Evolutionary conservation across 768 basidiomycete genomes (phyloP).

Genomic region (Rhizopogon vinicolor): DNA sequence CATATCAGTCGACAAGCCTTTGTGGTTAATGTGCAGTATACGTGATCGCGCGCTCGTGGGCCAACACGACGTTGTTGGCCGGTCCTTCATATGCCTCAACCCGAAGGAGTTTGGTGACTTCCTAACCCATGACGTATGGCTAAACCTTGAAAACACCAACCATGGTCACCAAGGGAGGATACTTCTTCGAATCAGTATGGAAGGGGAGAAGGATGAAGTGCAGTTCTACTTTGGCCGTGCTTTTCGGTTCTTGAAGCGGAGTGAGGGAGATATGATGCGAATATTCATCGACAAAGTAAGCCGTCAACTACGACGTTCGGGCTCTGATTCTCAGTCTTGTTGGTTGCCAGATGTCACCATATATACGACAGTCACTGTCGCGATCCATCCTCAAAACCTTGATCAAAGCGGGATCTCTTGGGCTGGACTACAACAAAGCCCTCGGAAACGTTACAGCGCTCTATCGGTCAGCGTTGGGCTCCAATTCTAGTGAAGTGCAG

Average conservation of each 20-base stretch:
- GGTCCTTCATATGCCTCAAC: slow-evolving; percentile 90
- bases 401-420: slow-evolving; percentile 50
- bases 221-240: slow-evolving; percentile 96
- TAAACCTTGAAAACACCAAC: slow-evolving; percentile 70
- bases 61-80: slow-evolving; percentile 89
- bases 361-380: slow-evolving; percentile 85
- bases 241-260: slow-evolving; percentile 89
- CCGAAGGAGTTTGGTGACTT: slow-evolving; percentile 85
- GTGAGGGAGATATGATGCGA: slow-evolving; percentile 92
- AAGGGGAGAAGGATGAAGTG: slow-evolving; percentile 97
- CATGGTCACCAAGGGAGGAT: slow-evolving; percentile 62
- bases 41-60: slow-evolving; percentile 87
- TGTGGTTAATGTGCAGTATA: slow-evolving; percentile 97
- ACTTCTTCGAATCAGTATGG: slow-evolving; percentile 90
- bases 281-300: slow-evolving; percentile 94
- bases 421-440: slow-evolving; percentile 86
- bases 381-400: slow-evolving; percentile 71
- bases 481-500: slow-evolving; percentile 64
- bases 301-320: background rate
- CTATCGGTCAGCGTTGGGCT: slow-evolving; percentile 73
- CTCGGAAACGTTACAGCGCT: slow-evolving; percentile 77
- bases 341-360: slow-evolving; percentile 77
- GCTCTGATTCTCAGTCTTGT: background rate
- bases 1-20: slow-evolving; percentile 85
- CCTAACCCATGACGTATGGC: slow-evolving; percentile 87